Percentiles rank a stretch among this genome's conserved stretches.
These are phyloP conservation scores for Lepidopterella palustris DNA, from an alignment of 495 filamentous ascomycete genomes.

Conservation along the genomic window DNA sequence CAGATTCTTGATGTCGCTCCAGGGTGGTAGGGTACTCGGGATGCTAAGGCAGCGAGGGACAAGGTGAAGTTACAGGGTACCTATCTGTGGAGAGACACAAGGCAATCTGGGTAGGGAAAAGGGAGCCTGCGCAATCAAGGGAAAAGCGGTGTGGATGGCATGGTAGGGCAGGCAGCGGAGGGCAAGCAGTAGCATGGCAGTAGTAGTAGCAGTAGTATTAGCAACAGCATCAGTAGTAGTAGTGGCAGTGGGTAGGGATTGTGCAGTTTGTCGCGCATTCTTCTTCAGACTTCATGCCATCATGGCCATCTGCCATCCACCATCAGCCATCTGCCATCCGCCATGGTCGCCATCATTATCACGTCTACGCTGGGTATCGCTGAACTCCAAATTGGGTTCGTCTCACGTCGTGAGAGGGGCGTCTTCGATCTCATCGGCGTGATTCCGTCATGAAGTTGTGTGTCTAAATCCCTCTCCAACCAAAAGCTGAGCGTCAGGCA, in stretches of 20 bases:
- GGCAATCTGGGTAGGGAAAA: conserved; percentile 1
- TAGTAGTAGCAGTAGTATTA: no score
- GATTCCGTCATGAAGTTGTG: no score
- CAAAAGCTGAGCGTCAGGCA: no score
- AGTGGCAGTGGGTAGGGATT: no score
- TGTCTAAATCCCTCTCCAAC: no score
- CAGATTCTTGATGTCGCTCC: background rate
- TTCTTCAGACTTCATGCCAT: no score
- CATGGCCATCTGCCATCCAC: no score
- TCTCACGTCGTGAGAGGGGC: background rate
- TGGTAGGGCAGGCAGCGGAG: no score
- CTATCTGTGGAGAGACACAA: conserved; percentile 1
- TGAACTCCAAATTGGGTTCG: background rate
- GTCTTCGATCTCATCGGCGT: background rate
- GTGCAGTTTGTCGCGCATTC: no score
- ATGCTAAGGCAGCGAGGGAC: background rate
- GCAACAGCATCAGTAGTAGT: no score
- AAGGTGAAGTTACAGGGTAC: background rate
- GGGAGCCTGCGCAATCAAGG: conserved; percentile 18
- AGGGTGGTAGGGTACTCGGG: background rate
- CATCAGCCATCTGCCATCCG: no score
- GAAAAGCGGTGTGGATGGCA: conserved; percentile 28
- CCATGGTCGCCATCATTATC: background rate
- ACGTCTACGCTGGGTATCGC: background rate
- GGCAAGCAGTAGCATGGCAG: no score